phyloP scores from a whole-genome alignment of 2,329 filamentous ascomycete species.

The Epichloe typhina region DNA sequence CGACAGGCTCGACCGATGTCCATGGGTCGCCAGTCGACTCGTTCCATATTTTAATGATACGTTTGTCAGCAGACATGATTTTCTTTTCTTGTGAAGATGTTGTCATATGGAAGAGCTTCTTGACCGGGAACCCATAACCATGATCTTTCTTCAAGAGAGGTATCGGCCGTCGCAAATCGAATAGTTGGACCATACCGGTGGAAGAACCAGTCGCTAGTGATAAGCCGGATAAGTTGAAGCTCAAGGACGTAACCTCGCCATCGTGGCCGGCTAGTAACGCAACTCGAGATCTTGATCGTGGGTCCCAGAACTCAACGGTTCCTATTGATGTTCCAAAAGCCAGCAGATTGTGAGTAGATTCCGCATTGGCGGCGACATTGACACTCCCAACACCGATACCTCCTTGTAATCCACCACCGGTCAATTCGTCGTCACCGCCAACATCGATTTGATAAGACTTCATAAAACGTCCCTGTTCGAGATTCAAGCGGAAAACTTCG shows the following conservation, averaged over 20 bases:
- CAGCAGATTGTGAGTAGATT: conserved; percentile 76
- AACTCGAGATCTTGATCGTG: conserved; percentile 67
- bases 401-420: conserved; percentile 69
- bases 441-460: conserved; percentile 86
- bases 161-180: conserved; percentile 78
- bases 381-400: conserved; percentile 76
- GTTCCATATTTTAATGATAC: conserved; percentile 96
- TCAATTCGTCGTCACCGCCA: conserved; percentile 61
- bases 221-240: conserved; percentile 74
- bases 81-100: conserved; percentile 68
- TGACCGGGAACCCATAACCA: conserved; percentile 85
- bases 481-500: conserved; percentile 84
- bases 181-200: conserved; percentile 75
- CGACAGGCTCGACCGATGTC: conserved; percentile 89
- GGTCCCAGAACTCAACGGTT: conserved; percentile 96
- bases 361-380: conserved; percentile 76
- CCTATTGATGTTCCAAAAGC: conserved; percentile 90
- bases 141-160: conserved; percentile 88
- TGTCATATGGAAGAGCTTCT: conserved; percentile 64
- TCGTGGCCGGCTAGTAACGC: conserved; percentile 59
- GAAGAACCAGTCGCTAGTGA: conserved; percentile 81
- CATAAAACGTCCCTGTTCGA: conserved; percentile 89
- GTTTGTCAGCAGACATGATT: conserved; percentile 82
- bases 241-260: conserved; percentile 71
- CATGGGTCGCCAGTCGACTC: conserved; percentile 70